Evolutionary conservation across 257 asterid species (phyloP), one percentile per base, ranked within the genome.

Genomic region (Leptodermis oblonga): DNA sequence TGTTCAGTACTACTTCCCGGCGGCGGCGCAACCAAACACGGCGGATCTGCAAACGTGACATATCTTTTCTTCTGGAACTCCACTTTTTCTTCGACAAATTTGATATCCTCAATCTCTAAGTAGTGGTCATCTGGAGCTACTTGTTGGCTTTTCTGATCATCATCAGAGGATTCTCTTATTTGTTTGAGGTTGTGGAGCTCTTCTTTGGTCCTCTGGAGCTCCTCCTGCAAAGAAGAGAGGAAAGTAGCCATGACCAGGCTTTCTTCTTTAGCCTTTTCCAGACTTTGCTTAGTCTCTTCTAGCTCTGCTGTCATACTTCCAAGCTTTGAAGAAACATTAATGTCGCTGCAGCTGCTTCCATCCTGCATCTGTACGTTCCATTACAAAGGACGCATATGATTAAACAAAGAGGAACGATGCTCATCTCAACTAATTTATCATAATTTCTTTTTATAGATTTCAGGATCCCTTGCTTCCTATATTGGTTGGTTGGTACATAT

Each of bases 271-370:
- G 93, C 92, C 73, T 79, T 88, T 78, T 71, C 77, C 15, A 90
- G 96, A 74, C 83, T 82, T 71, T 86, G 90, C 77, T 79, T 92
- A 18, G 96, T 86, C 75, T 80, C 90, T 68, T 84, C 84, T 11
- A 92, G 77, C 88, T 89, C 96, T 0, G 60, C 66, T 5, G 73
- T 49, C 30, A 69, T 37, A 22, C 20, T 69, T 28, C 63, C 82
- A 3, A 60, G 48, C 62, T 61, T 66, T 15, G 65, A 28, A 9
- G 54, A 33, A 12, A 36, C 0, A 3, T 22, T 68, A 0, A 58
- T 0, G 18, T 79, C 9, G 18, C 71, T n/a, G 41, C 80, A 81
- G 17, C 37, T 76, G 7, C 51, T 39, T 7, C 73, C 79, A 2
- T 82, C 81, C n/a, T 79, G 85, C 86, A 86, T 82, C 96, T 62